Conservation (phyloP, 2,329 filamentous ascomycete species). For the Fusarium tjaetaba region DNA sequence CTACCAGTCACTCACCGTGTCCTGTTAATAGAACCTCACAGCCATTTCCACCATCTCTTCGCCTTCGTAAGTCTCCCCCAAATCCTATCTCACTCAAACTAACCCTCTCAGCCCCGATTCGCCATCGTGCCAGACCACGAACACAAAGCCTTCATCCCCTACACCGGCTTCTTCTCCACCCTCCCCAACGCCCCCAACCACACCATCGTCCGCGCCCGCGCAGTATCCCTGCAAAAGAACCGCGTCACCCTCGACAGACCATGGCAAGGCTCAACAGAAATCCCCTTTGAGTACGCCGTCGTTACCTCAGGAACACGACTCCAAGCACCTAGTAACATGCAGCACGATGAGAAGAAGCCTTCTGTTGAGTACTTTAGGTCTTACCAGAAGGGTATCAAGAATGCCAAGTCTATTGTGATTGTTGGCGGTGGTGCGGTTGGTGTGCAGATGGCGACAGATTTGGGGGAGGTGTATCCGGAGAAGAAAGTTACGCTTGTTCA, state of each 20-base stretch:
- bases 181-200: conserved; percentile 33
- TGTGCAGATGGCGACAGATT: conserved; percentile 41
- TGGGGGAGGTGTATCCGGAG: conserved; percentile 39
- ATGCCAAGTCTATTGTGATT: conserved; percentile 37
- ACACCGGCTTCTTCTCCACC: conserved; percentile 42
- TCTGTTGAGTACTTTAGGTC: conserved; percentile 38
- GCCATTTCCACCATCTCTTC: conserved; percentile 62
- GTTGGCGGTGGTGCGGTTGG: conserved; percentile 42
- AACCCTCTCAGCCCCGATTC: conserved; percentile 51
- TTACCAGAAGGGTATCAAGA: conserved; percentile 35
- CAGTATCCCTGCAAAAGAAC: conserved; percentile 26
- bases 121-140: conserved; percentile 56
- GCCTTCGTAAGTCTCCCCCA: conserved; percentile 46
- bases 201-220: conserved; percentile 32
- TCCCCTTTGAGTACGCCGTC: conserved; percentile 39
- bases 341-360: conserved; percentile 32
- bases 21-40: conserved; percentile 60
- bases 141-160: conserved; percentile 61
- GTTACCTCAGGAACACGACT: conserved; percentile 39
- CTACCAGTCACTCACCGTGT: conserved; percentile 45
- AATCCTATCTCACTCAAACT: not conserved
- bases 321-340: conserved; percentile 39
- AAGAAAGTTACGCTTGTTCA: conserved; percentile 41
- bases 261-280: conserved; percentile 39
- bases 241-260: conserved; percentile 33